Evolutionary conservation across 2,329 filamentous ascomycete species (phyloP).

Genomic region (Tolypocladium cylindrosporum): DNA sequence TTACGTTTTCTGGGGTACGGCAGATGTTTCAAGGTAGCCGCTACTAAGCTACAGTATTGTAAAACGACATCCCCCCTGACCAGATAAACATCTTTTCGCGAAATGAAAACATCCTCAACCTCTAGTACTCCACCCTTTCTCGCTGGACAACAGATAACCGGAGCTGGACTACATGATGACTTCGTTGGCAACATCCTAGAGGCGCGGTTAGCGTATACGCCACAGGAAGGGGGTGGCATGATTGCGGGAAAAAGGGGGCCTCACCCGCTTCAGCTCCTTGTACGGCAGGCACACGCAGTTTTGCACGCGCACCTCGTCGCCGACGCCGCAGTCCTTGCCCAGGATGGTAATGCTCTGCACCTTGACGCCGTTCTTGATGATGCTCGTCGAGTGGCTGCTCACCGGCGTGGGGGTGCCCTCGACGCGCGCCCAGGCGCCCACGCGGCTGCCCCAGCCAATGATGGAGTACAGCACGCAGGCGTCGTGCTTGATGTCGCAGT

Average conservation of each 20-base stretch:
- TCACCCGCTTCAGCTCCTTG: slow-evolving; percentile 93
- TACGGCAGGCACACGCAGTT: slow-evolving; percentile 97
- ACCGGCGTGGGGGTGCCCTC: slow-evolving; percentile 88
- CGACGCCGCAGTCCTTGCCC: slow-evolving; percentile 90
- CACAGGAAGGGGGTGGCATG: not conserved
- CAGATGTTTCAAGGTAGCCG: not conserved
- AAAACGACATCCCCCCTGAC: not conserved
- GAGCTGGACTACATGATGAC: slow-evolving; percentile 72
- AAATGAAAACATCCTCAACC: not conserved
- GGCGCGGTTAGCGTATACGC: slow-evolving; percentile 13
- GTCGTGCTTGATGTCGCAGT: slow-evolving; percentile 92
- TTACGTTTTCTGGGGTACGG: not conserved
- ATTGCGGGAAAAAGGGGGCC: slow-evolving; percentile 17
- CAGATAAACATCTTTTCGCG: not conserved
- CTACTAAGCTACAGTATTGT: not conserved
- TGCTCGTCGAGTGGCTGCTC: slow-evolving; percentile 82
- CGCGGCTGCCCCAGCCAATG: slow-evolving; percentile 90
- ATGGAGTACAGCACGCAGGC: slow-evolving; percentile 93
- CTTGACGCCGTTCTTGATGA: slow-evolving; percentile 96
- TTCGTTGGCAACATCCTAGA: slow-evolving; percentile 72
- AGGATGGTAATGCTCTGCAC: slow-evolving; percentile 97
- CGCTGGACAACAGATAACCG: not conserved
- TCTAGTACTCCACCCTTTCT: not conserved
- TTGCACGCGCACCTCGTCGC: slow-evolving; percentile 89
- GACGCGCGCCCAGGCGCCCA: slow-evolving; percentile 96